Conservation (phyloP, 352 stramenopile species). For the Pythium guiyangense region DNA sequence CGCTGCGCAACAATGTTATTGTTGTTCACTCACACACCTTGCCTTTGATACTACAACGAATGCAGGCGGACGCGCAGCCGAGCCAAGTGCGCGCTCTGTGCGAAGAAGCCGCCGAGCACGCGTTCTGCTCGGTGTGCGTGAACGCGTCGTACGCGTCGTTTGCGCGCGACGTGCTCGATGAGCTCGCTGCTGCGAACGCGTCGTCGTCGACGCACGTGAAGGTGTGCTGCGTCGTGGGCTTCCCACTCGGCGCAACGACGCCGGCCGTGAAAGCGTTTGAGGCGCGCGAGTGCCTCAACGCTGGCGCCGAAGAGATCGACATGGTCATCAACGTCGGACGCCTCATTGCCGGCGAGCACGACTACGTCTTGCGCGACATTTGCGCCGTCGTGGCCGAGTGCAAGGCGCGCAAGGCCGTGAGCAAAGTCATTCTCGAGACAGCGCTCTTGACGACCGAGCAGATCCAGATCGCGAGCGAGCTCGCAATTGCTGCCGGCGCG, state of each 20-base stretch:
- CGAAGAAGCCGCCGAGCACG: constrained; percentile 56
- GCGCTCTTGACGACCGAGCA: constrained; percentile 64
- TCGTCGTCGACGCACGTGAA: constrained; percentile 26
- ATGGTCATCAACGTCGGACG: constrained; percentile 84
- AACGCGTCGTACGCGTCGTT: constrained; percentile 68
- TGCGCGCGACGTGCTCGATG: constrained; percentile 58
- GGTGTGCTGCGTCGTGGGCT: constrained; percentile 81
- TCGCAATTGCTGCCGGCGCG: constrained; percentile 58
- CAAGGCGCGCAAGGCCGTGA: constrained; percentile 44
- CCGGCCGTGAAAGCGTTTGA: constrained; percentile 72
- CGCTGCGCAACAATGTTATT: constrained; percentile 5
- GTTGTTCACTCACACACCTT: background rate
- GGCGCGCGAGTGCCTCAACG: constrained; percentile 51
- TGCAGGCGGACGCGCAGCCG: constrained; percentile 55
- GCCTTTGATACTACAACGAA: constrained; percentile 2
- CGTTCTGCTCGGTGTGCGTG: constrained; percentile 79
- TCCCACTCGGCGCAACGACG: constrained; percentile 63
- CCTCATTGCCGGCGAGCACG: constrained; percentile 54
- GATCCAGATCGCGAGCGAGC: constrained; percentile 62
- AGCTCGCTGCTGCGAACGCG: constrained; percentile 34
- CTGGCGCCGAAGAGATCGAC: constrained; percentile 83
- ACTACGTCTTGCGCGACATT: constrained; percentile 77
- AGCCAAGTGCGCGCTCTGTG: constrained; percentile 65
- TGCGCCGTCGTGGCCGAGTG: constrained; percentile 62
- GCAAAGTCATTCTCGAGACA: constrained; percentile 87